Evolutionary conservation across 1,284 basidiomycete species (phyloP).

Genomic region (Heterobasidion irregulare): DNA sequence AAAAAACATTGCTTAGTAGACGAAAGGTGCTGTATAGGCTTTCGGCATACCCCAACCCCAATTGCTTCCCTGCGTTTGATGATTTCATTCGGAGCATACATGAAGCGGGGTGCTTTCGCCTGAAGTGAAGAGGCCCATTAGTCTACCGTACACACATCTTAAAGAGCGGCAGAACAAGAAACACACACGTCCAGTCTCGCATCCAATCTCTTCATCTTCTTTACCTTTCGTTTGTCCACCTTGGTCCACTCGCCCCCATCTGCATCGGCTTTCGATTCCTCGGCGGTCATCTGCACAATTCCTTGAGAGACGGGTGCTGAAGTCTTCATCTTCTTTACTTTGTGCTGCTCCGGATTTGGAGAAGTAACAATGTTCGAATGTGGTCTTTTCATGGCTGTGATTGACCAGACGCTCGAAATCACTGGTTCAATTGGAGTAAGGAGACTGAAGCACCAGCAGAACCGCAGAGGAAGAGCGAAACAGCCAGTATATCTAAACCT

Average conservation of each 20-base stretch:
- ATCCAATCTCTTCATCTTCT: conserved; percentile 58
- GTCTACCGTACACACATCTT: conserved; percentile 1
- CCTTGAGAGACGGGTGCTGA: conserved; percentile 13
- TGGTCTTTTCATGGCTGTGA: too few species aligned
- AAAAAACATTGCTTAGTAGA: not conserved
- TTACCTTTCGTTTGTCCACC: conserved; percentile 70
- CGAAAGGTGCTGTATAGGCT: not conserved
- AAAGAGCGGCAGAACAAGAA: conserved; percentile 9
- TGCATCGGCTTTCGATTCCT: conserved; percentile 11
- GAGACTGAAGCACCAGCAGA: too few species aligned
- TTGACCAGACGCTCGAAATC: too few species aligned
- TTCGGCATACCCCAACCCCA: conserved; percentile 59
- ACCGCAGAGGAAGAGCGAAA: too few species aligned
- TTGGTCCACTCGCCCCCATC: conserved; percentile 52
- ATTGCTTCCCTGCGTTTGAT: conserved; percentile 62
- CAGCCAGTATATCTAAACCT: too few species aligned
- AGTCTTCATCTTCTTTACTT: conserved; percentile 25
- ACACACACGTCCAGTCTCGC: conserved; percentile 51
- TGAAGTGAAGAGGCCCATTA: conserved; percentile 27
- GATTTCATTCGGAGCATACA: conserved; percentile 74
- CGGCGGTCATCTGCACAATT: not conserved
- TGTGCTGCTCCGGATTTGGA: conserved; percentile 12
- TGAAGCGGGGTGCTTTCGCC: conserved; percentile 63
- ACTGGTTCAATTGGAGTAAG: too few species aligned
- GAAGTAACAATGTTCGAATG: not conserved